Conservation (phyloP, 345 rosid species). For the Murraya paniculata region DNA sequence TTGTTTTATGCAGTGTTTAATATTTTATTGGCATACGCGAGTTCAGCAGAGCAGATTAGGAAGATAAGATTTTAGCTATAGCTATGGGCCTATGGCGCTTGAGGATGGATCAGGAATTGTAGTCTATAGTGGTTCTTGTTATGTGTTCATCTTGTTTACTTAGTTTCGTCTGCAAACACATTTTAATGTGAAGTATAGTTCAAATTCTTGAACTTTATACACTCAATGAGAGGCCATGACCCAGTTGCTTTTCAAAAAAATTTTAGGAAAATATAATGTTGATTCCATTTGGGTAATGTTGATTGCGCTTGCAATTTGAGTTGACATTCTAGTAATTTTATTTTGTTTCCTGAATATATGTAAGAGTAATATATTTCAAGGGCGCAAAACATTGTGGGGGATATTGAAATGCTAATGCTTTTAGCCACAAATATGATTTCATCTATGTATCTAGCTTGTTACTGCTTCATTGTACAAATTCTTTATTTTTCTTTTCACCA, state of each 20-base stretch:
- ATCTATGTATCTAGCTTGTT: not conserved
- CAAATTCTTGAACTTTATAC: not conserved
- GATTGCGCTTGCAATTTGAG: not conserved
- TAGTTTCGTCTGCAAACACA: not conserved
- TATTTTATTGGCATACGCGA: not conserved
- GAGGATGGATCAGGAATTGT: not conserved
- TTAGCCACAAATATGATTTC: not conserved
- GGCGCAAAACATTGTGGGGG: not conserved
- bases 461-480: too few species aligned
- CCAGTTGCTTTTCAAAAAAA: not conserved
- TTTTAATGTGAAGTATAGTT: not conserved
- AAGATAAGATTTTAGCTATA: too few species aligned
- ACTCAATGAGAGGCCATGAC: not conserved
- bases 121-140: not conserved
- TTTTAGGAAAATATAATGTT: not conserved
- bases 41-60: too few species aligned
- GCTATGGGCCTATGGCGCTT: too few species aligned
- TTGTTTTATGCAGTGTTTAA: not conserved
- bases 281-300: not conserved
- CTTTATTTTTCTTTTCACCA: too few species aligned
- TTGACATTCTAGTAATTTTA: not conserved
- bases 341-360: too few species aligned
- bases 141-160: not conserved
- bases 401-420: not conserved
- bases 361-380: not conserved